Evolutionary conservation across 805 yeast species (phyloP), one percentile per base, ranked within the genome.

Genomic region (Metschnikowia gelsemii): DNA sequence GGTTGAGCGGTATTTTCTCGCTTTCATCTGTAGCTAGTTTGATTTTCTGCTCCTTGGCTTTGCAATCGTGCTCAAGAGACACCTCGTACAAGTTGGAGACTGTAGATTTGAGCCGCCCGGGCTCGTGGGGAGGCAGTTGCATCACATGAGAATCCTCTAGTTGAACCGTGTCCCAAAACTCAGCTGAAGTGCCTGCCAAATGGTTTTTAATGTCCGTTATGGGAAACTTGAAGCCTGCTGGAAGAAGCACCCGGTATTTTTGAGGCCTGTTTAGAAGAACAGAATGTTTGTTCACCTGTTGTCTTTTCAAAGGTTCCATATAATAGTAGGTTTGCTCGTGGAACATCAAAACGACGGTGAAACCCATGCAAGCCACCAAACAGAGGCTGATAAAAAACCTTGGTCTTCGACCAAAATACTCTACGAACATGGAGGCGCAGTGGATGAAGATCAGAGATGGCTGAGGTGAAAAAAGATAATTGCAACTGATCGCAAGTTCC

Each of bases 181-280:
- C 40, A 9, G 34, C 41, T 7, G 46, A 38, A 8, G 49, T 45
- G 11, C 38, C 37, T 7, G 25, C 17, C 17, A 45, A 32, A 25
- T 42, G 41, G 12, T 35, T 22, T 6, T 29, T 16, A 14, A 45
- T 35, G 3, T 36, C 39, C 7, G 17, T 21, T 9, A 13, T 24
- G 8, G 42, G 32, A 24, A 45, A 32, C 3, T 38, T 16, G 35
- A 42, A 38, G 13, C 43, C 42, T 1, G 43, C 43, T 11, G 49
- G 49, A 13, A 45, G 36, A 16, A 45, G 42, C 6, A 45, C 46
- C 9, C 30, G 33, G 5, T 13, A 25, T 20, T 19, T 4, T 31
- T 16, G 24, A 11, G 34, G 8, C 14, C 19, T n/a, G 14, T 16
- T 12, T 19, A 13, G 6, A 12, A 13, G 6, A 12, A 4, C 16